A percentile compares a stretch with the other conserved stretches of the same genome.
These are phyloP conservation scores for Diaporthe vaccinii DNA, from an alignment of 2,329 filamentous ascomycete genomes.

Conservation along the genomic window DNA sequence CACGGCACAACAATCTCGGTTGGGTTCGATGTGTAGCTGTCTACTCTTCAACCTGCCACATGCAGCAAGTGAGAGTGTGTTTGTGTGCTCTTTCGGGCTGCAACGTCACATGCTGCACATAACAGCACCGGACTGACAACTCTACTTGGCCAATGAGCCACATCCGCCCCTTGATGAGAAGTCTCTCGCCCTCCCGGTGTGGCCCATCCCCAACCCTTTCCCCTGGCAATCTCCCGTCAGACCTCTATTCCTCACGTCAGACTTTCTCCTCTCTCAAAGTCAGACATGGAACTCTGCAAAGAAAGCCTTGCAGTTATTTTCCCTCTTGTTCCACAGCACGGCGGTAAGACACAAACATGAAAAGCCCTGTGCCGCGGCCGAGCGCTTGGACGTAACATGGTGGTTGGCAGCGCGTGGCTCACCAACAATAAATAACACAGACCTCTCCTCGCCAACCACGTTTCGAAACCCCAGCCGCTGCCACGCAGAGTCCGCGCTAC, in stretches of 20 bases:
- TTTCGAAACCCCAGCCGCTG: conserved; percentile 1
- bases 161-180: neutral
- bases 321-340: too few relatives aligned
- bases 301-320: neutral
- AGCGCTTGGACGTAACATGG: neutral
- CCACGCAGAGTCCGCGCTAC: neutral
- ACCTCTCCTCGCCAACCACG: conserved; percentile 1
- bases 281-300: neutral
- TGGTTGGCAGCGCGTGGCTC: neutral
- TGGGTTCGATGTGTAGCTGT: neutral
- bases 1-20: conserved; percentile 4
- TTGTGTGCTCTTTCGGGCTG: neutral
- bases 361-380: neutral
- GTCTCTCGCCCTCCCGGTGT: neutral
- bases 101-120: neutral
- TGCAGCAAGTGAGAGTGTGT: neutral
- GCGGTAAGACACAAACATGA: neutral
- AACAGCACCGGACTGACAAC: neutral
- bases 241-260: conserved; percentile 18
- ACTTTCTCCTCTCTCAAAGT: neutral
- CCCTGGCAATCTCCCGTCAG: neutral
- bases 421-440: conserved; percentile 10
- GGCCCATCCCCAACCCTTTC: neutral
- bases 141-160: neutral
- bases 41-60: neutral